These are phyloP conservation scores for Pythium phragmitis DNA, from an alignment of 352 stramenopile genomes.

Conservation along the genomic window DNA sequence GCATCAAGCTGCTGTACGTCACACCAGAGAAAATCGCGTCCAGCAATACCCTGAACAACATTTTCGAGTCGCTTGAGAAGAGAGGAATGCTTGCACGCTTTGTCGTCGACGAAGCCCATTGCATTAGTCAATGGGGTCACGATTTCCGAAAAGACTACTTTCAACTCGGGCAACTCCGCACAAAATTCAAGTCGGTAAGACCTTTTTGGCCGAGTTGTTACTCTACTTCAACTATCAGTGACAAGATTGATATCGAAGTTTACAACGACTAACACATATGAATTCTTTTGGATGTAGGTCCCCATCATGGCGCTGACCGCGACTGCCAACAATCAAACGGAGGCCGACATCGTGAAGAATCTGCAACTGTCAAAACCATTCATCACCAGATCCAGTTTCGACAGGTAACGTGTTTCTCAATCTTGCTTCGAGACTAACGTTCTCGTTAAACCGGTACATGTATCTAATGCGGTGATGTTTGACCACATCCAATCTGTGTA, in stretches of 20 bases:
- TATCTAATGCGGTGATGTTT: background rate
- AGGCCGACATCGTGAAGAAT: constrained; percentile 82
- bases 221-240: background rate
- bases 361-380: constrained; percentile 73
- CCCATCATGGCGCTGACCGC: constrained; percentile 88
- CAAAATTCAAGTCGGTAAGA: constrained; percentile 91
- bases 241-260: background rate
- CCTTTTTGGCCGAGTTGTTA: too few species aligned
- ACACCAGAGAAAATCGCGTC: constrained; percentile 97
- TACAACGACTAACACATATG: background rate
- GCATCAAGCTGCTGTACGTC: constrained; percentile 98
- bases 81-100: constrained; percentile 92
- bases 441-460: background rate
- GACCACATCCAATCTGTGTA: constrained; percentile 19
- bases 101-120: constrained; percentile 97
- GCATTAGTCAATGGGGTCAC: constrained; percentile 98
- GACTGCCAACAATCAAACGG: constrained; percentile 83
- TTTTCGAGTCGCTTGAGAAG: constrained; percentile 82
- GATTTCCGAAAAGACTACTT: constrained; percentile 99
- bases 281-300: constrained; percentile 38
- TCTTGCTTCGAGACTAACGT: background rate
- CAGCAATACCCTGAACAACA: constrained; percentile 81
- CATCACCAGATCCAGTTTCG: constrained; percentile 83
- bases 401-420: constrained; percentile 42
- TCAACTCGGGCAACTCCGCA: constrained; percentile 88